Percentiles rank a stretch among this genome's conserved stretches.
These are phyloP conservation scores for Calonectria pseudoturangicola DNA, from an alignment of 2,329 filamentous ascomycete species.

Conservation along the genomic window DNA sequence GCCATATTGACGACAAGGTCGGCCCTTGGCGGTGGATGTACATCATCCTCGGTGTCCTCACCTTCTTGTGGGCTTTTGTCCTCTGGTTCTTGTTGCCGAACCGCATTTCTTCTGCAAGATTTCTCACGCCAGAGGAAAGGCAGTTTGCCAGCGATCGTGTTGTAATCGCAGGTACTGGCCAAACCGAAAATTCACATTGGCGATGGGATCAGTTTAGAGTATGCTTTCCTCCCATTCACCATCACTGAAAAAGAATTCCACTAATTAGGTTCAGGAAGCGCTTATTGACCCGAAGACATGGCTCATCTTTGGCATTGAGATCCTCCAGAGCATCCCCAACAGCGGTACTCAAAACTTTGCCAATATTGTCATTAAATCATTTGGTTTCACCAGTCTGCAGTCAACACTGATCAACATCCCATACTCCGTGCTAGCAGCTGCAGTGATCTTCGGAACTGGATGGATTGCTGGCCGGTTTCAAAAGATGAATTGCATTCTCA, in stretches of 20 bases:
- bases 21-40: conserved; percentile 77
- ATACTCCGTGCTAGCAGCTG: conserved; percentile 71
- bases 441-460: conserved; percentile 68
- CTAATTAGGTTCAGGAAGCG: conserved; percentile 63
- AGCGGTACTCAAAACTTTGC: conserved; percentile 77
- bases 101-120: conserved; percentile 72
- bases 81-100: conserved; percentile 71
- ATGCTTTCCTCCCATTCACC: not conserved
- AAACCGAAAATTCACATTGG: conserved; percentile 69
- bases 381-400: conserved; percentile 73
- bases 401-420: conserved; percentile 76
- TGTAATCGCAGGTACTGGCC: conserved; percentile 70
- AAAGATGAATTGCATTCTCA: conserved; percentile 70
- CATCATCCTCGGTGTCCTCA: conserved; percentile 70
- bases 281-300: conserved; percentile 76
- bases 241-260: not conserved
- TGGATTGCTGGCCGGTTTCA: conserved; percentile 71
- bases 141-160: conserved; percentile 67
- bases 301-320: conserved; percentile 72
- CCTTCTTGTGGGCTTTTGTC: conserved; percentile 70
- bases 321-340: conserved; percentile 75
- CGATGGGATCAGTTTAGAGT: conserved; percentile 67
- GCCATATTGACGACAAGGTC: conserved; percentile 68
- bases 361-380: conserved; percentile 73
- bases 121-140: conserved; percentile 73